Conservation (phyloP, 352 stramenopile species). For the Globisporangium abappressorium region DNA sequence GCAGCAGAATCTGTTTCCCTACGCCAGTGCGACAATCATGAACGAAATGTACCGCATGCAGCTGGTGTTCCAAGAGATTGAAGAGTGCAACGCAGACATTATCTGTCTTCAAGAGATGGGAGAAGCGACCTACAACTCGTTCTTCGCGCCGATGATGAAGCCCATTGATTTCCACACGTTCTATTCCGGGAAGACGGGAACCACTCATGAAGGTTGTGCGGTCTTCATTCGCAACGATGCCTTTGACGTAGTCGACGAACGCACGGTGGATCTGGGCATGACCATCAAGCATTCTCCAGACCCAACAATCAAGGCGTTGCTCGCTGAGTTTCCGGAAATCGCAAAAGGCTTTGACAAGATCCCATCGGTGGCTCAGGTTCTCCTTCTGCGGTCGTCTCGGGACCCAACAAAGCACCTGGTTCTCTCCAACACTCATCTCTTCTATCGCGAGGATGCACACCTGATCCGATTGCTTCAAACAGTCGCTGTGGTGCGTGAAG, state of each 20-base stretch:
- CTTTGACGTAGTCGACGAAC: slow-evolving; percentile 52
- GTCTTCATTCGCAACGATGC: slow-evolving; percentile 36
- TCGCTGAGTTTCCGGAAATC: slow-evolving; percentile 60
- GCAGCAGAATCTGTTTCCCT: slow-evolving; percentile 61
- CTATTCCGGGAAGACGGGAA: slow-evolving; percentile 68
- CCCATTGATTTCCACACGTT: slow-evolving; percentile 45
- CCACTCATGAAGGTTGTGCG: slow-evolving; percentile 67
- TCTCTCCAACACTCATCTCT: slow-evolving; percentile 74
- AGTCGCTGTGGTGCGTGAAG: slow-evolving; percentile 34
- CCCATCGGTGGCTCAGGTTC: slow-evolving; percentile 63
- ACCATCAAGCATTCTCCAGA: slow-evolving; percentile 38
- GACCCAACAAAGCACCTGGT: slow-evolving; percentile 29
- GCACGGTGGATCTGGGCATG: slow-evolving; percentile 36
- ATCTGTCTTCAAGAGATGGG: slow-evolving; percentile 80
- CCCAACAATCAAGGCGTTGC: slow-evolving; percentile 27
- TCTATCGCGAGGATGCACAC: slow-evolving; percentile 69
- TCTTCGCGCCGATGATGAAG: slow-evolving; percentile 58
- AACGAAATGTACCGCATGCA: slow-evolving; percentile 73
- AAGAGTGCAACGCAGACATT: slow-evolving; percentile 56
- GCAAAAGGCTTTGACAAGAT: slow-evolving; percentile 44
- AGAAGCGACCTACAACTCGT: slow-evolving; percentile 40
- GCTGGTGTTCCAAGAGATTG: slow-evolving; percentile 70
- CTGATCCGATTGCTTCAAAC: slow-evolving; percentile 66
- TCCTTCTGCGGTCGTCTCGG: slow-evolving; percentile 36
- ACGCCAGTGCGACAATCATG: slow-evolving; percentile 39